phyloP scores from a whole-genome alignment of 1,139 yeast species.

The Fermentozyma sake region DNA sequence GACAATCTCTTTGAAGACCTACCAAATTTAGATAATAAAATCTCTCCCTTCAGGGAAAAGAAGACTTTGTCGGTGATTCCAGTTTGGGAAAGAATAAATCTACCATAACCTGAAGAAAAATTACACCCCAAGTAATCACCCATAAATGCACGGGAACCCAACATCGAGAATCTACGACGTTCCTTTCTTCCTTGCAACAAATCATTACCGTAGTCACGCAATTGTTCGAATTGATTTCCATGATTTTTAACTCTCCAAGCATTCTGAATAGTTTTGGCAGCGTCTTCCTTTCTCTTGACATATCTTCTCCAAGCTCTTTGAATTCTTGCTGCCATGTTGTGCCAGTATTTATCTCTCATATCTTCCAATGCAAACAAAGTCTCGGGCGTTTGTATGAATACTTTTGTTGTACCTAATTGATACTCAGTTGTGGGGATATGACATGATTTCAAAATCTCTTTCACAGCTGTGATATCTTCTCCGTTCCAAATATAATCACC shows the following conservation, averaged over 20 bases:
- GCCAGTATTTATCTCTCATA: conserved; percentile 97
- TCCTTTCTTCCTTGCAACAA: conserved; percentile 75
- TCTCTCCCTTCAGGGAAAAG: conserved; percentile 80
- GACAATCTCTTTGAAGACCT: conserved; percentile 80
- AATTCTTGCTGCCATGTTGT: conserved; percentile 94
- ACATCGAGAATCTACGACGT: conserved; percentile 81
- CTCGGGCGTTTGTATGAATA: conserved; percentile 95
- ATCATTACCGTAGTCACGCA: conserved; percentile 78
- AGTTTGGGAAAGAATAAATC: conserved; percentile 59
- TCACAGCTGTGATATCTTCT: conserved; percentile 75
- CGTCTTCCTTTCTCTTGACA: conserved; percentile 75
- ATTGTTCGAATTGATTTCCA: conserved; percentile 75
- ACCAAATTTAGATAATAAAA: conserved; percentile 81
- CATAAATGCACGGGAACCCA: conserved; percentile 87
- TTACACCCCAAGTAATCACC: conserved; percentile 93
- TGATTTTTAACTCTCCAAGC: conserved; percentile 80
- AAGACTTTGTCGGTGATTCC: conserved; percentile 69
- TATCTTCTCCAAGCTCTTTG: conserved; percentile 96
- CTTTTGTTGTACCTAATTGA: conserved; percentile 92
- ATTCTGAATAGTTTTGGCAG: conserved; percentile 79
- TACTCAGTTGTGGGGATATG: conserved; percentile 77
- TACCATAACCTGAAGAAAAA: conserved; percentile 65
- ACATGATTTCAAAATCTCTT: conserved; percentile 73
- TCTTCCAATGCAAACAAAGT: conserved; percentile 93
- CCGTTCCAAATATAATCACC: conserved; percentile 98